Evolutionary conservation across 2,329 filamentous ascomycete species (phyloP), one percentile per base, ranked within the genome.

Genomic region (Claviceps maximensis): DNA sequence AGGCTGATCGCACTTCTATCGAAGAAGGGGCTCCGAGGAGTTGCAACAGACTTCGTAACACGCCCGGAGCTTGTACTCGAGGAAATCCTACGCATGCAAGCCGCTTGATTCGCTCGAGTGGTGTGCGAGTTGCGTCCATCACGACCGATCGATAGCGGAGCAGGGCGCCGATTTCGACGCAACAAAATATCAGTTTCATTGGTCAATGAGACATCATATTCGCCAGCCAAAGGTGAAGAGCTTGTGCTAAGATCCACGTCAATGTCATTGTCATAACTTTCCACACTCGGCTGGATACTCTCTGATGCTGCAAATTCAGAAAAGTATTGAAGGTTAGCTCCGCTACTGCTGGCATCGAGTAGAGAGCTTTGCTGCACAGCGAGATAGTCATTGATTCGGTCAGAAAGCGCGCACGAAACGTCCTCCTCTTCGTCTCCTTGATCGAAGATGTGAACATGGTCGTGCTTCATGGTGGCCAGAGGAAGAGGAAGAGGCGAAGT

Each of bases 101-200:
- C 71, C 2, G 70, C 66, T 19, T 69, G 65, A 25, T 78, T 75
- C 19, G 65, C 58, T 33, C 74, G 75, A 8, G 75, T 71, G 3
- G 67, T 68, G 27, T 61, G 65, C 3, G 58, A 71, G 42, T 67
- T 71, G 57, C 67, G 73, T 50, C 74, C 71, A 21, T 74, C 63
- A 9, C 73, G 69, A 10, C 66, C 66, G 42, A 75, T 69, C 29
- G 72, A 70, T n/a, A 79, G 67, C 31, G 74, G 71, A 29, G 76
- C 63, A 10, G 67, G 66, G 4, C 67, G 66, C 47, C 64, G 71
- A 51, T 76, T 73, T 52, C 78, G 71, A 47, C 78, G 72, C 19
- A 72, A 73, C 17, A 77, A 78, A 55, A 80, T 76, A 58, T 80
- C 77, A 52, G 76, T 69, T 0, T 72, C 70, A 10, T 75, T 72